Conservation (phyloP, 352 stramenopile genomes). For the Phytophthora syringae region DNA sequence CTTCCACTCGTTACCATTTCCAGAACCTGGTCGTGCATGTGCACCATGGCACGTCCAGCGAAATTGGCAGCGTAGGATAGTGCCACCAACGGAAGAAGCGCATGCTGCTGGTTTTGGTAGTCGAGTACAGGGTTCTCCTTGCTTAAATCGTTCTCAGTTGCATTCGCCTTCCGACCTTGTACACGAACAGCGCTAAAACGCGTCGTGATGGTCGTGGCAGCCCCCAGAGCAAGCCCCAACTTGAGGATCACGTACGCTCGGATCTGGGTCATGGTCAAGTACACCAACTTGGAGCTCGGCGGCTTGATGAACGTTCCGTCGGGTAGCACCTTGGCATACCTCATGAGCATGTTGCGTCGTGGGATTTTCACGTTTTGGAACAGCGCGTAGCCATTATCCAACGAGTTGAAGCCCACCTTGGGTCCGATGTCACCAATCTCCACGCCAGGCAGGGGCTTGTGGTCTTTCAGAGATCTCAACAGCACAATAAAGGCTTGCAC, state of each 20-base stretch:
- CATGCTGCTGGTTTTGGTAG: too few species aligned
- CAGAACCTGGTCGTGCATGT: conserved; percentile 42
- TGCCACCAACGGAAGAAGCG: conserved; percentile 48
- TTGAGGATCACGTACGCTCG: conserved; percentile 29
- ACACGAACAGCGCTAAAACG: conserved; percentile 51
- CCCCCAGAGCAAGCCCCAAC: not conserved
- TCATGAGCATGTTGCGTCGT: conserved; percentile 30
- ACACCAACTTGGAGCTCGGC: conserved; percentile 68
- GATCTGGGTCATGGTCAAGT: conserved; percentile 57
- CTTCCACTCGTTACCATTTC: conserved; percentile 42
- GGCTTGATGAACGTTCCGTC: conserved; percentile 68
- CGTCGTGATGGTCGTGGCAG: conserved; percentile 45
- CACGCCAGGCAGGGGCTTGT: conserved; percentile 18
- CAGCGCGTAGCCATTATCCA: conserved; percentile 30
- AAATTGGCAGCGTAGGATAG: conserved; percentile 37
- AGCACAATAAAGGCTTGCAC: conserved; percentile 28
- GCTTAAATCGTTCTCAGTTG: conserved; percentile 28
- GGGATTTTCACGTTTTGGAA: conserved; percentile 26
- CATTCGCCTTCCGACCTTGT: conserved; percentile 46
- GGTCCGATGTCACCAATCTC: conserved; percentile 29
- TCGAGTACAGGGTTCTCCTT: conserved; percentile 54
- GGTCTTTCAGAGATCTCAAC: conserved; percentile 24
- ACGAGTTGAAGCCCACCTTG: conserved; percentile 27
- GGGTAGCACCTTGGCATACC: conserved; percentile 44
- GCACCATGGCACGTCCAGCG: conserved; percentile 33